Evolutionary conservation across 768 basidiomycete genomes (phyloP).

Genomic region (Wakefieldia striispora): DNA sequence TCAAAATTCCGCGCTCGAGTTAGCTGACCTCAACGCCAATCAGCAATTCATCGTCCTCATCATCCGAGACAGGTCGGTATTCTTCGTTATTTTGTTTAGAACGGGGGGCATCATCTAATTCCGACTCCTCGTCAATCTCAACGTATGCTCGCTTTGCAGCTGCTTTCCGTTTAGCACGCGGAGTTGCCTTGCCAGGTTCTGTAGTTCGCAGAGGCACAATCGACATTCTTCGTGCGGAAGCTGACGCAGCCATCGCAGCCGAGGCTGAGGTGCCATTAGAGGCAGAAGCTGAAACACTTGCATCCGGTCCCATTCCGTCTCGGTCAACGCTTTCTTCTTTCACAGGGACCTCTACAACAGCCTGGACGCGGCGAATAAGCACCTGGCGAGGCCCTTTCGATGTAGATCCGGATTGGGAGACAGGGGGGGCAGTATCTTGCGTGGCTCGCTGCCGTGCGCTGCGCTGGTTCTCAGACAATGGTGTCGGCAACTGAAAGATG

Average conservation of each 20-base stretch:
- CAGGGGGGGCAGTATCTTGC: conserved; percentile 1
- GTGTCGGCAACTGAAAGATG: conserved; percentile 28
- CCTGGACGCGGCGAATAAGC: conserved; percentile 63
- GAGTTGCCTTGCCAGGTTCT: background rate
- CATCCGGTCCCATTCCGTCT: conserved; percentile 22
- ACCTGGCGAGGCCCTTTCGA: conserved; percentile 19
- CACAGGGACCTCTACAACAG: conserved; percentile 54
- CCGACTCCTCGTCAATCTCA: conserved; percentile 33
- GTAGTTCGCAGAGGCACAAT: conserved; percentile 5
- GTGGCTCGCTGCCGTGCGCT: conserved; percentile 20
- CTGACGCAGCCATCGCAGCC: conserved; percentile 5
- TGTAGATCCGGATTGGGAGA: conserved; percentile 6
- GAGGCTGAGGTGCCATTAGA: conserved; percentile 16
- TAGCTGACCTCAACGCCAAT: conserved; percentile 54
- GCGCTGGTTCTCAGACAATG: conserved; percentile 30
- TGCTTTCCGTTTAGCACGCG: conserved; percentile 21
- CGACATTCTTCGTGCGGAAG: conserved; percentile 7
- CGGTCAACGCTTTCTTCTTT: conserved; percentile 58
- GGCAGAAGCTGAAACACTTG: conserved; percentile 8
- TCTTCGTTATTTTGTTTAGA: conserved; percentile 13
- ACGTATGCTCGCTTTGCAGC: conserved; percentile 25
- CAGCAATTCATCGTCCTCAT: conserved; percentile 56
- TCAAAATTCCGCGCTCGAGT: background rate
- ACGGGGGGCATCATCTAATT: conserved; percentile 14
- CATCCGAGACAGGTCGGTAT: conserved; percentile 34